Evolutionary conservation across 345 rosid species (phyloP).

Genomic region (Euphorbia peplus): DNA sequence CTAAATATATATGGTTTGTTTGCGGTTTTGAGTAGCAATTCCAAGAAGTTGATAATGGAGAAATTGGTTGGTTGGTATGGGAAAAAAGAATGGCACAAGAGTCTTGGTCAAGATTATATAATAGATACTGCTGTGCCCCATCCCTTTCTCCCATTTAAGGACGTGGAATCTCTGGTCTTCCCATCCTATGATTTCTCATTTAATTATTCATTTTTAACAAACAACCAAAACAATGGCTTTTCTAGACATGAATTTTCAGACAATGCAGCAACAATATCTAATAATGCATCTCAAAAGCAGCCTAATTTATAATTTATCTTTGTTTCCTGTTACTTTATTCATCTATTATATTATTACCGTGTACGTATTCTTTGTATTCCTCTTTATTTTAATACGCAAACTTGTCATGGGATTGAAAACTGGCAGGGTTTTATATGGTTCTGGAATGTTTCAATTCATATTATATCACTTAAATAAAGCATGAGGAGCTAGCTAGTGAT

Average conservation of each 20-base stretch:
- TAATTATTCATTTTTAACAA: not conserved
- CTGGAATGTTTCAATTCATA: slow-evolving; percentile 32
- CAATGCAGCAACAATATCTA: slow-evolving; percentile 29
- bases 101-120: slow-evolving; percentile 36
- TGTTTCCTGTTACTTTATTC: not conserved
- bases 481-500: not conserved
- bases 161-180: slow-evolving; percentile 73
- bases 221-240: slow-evolving; percentile 19
- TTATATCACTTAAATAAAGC: not conserved
- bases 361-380: not conserved
- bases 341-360: not conserved
- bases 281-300: slow-evolving; percentile 38
- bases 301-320: slow-evolving; percentile 31
- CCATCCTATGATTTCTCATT: slow-evolving; percentile 51
- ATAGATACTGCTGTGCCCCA: slow-evolving; percentile 46
- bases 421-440: slow-evolving; percentile 23
- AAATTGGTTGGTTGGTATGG: slow-evolving; percentile 24
- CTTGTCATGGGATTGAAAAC: slow-evolving; percentile 23
- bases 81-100: slow-evolving; percentile 40
- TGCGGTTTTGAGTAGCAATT: slow-evolving; percentile 4
- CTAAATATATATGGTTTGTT: slow-evolving; percentile 11
- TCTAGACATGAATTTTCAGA: slow-evolving; percentile 15
- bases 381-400: slow-evolving; percentile 8
- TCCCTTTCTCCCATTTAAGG: slow-evolving; percentile 58
- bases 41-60: slow-evolving; percentile 17